Percentiles rank a stretch among this genome's conserved stretches.
These are phyloP conservation scores for Fusarium bulbicola DNA, from an alignment of 2,329 filamentous ascomycete species.

Conservation along the genomic window DNA sequence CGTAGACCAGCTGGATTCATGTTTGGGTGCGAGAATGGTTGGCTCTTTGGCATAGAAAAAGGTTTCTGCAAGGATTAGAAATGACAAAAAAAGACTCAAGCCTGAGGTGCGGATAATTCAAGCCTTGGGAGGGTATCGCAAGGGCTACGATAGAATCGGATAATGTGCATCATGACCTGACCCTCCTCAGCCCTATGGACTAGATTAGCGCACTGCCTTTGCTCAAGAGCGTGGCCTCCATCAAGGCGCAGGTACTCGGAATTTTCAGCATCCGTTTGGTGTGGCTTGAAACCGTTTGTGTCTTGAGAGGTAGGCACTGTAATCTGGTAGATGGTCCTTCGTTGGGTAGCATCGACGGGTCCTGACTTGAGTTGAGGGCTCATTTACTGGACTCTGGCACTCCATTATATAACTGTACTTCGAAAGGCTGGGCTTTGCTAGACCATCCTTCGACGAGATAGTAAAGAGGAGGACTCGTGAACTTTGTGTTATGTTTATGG, in stretches of 20 bases:
- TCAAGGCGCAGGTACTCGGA: not conserved
- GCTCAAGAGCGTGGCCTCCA: not conserved
- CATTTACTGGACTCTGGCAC: not conserved
- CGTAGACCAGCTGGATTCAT: not conserved
- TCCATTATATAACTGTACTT: too few species aligned
- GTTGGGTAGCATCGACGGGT: not conserved
- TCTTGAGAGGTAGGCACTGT: not conserved
- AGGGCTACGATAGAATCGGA: too few species aligned
- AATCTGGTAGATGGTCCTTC: not conserved
- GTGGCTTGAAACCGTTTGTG: not conserved
- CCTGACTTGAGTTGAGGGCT: not conserved
- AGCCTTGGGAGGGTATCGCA: not conserved
- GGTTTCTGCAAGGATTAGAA: not conserved
- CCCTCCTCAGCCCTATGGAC: not conserved
- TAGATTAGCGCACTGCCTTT: not conserved
- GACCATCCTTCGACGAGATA: too few species aligned
- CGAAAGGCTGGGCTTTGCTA: rapidly evolving
- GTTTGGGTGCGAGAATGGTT: too few species aligned
- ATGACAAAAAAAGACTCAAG: not conserved
- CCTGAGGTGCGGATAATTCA: not conserved
- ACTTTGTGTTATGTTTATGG: not conserved
- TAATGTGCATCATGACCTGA: not conserved
- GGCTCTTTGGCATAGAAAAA: not conserved
- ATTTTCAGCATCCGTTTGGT: not conserved
- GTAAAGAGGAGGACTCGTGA: not conserved